Conservation (phyloP, 805 yeast genomes). For the Yamadazyma sp. region DNA sequence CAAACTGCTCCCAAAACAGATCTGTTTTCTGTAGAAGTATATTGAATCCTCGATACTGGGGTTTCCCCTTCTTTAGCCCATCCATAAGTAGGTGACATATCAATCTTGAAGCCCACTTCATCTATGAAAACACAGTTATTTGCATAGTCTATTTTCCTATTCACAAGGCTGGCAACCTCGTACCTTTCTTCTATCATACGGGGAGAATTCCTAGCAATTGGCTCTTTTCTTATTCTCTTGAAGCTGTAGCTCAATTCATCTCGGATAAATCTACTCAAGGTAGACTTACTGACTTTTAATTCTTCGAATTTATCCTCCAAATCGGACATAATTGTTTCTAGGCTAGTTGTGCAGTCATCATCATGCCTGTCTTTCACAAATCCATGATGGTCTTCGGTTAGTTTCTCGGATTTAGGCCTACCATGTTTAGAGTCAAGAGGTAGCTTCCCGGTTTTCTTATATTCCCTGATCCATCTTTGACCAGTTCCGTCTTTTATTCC, state of each 20-base stretch:
- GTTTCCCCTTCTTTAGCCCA: not conserved
- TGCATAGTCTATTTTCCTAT: not conserved
- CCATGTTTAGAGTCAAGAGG: not conserved
- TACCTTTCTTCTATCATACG: not conserved
- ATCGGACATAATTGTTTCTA: not conserved
- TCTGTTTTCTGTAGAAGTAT: not conserved
- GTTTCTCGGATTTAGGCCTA: not conserved
- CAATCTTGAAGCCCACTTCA: slow-evolving; percentile 17
- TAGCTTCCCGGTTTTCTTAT: not conserved
- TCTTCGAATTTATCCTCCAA: not conserved
- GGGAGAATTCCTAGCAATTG: not conserved
- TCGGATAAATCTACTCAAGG: not conserved
- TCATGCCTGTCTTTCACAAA: not conserved
- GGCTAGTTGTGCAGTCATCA: not conserved
- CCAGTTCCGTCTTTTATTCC: not conserved
- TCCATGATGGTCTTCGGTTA: not conserved
- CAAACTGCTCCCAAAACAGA: not conserved
- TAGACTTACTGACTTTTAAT: not conserved
- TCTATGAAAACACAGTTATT: slow-evolving; percentile 16
- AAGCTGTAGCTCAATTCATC: not conserved
- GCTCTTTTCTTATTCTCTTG: not conserved
- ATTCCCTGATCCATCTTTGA: not conserved
- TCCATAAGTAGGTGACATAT: not conserved
- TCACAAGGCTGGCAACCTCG: not conserved
- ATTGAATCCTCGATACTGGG: not conserved